Conservation (phyloP, 495 filamentous ascomycete species). For the Neurospora intermedia region DNA sequence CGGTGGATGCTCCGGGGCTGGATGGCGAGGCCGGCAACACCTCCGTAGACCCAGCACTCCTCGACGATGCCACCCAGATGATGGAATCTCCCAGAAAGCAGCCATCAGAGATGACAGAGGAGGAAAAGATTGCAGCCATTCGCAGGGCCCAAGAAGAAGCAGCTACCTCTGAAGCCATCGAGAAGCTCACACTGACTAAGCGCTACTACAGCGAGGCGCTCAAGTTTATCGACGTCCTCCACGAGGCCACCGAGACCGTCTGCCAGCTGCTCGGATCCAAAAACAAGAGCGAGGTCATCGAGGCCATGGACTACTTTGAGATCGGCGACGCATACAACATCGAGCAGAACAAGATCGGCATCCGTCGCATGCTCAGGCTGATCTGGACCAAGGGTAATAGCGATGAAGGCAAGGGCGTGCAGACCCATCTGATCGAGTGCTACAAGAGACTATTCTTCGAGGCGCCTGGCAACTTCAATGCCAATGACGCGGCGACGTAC, state of each 20-base stretch:
- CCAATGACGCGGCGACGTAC: conserved; percentile 90
- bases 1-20: conserved; percentile 66
- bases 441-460: conserved; percentile 95
- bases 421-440: conserved; percentile 92
- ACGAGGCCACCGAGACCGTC: conserved; percentile 63
- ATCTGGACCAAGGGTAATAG: conserved; percentile 99
- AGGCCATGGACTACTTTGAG: conserved; percentile 98
- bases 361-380: conserved; percentile 84
- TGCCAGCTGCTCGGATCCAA: conserved; percentile 81
- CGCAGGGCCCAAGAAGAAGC: conserved; percentile 62
- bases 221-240: conserved; percentile 88
- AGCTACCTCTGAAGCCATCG: conserved; percentile 64
- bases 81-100: conserved; percentile 52
- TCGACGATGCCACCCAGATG: conserved; percentile 82
- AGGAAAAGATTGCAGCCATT: conserved; percentile 43
- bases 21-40: conserved; percentile 44
- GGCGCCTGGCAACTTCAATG: conserved; percentile 73
- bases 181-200: conserved; percentile 72
- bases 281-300: conserved; percentile 96
- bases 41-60: conserved; percentile 60
- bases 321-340: conserved; percentile 91
- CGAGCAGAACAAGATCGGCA: conserved; percentile 80
- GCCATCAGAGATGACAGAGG: conserved; percentile 45
- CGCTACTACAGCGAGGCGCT: conserved; percentile 88
- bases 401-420: conserved; percentile 96